Percentiles rank a stretch among this genome's conserved stretches.
Conservation (phyloP, 495 filamentous ascomycete genomes). For the Talaromyces thailandensis region DNA sequence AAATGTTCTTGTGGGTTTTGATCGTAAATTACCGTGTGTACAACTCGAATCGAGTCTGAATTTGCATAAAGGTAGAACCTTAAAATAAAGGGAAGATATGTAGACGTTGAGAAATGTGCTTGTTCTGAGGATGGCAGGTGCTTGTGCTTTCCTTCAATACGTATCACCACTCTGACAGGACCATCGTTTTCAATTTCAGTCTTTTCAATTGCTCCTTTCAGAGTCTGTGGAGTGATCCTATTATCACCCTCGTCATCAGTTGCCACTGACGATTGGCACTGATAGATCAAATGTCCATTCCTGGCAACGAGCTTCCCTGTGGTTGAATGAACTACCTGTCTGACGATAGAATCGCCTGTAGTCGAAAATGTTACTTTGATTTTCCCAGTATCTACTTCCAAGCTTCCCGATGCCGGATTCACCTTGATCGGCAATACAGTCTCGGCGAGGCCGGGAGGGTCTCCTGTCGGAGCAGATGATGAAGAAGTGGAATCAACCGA, state of each 20-base stretch:
- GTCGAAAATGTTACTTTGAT: constrained; percentile 26
- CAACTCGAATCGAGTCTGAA: constrained; percentile 24
- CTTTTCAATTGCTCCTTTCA: not conserved
- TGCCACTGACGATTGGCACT: constrained; percentile 22
- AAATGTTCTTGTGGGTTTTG: constrained; percentile 23
- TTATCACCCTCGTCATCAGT: constrained; percentile 14
- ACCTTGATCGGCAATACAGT: not conserved
- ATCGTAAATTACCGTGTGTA: constrained; percentile 32
- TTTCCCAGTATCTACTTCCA: constrained; percentile 26
- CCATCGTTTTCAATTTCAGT: constrained; percentile 1
- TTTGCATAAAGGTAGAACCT: constrained; percentile 36
- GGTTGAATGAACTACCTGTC: constrained; percentile 19
- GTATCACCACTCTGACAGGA: constrained; percentile 24
- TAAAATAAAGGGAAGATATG: constrained; percentile 30
- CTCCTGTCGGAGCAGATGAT: not conserved
- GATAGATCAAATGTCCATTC: constrained; percentile 31
- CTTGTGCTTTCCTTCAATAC: constrained; percentile 17
- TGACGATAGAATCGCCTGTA: constrained; percentile 21
- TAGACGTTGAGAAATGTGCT: not conserved
- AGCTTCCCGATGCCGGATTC: not conserved
- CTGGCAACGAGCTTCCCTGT: constrained; percentile 27
- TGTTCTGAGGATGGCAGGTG: not conserved
- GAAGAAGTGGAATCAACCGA: not conserved
- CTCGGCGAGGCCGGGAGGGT: too few species aligned
- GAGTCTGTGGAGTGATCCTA: not conserved